A percentile compares a stretch with the other conserved stretches of the same genome.
Evolutionary conservation across 495 filamentous ascomycete species (phyloP).

Genomic region (Daldinia concentrica): DNA sequence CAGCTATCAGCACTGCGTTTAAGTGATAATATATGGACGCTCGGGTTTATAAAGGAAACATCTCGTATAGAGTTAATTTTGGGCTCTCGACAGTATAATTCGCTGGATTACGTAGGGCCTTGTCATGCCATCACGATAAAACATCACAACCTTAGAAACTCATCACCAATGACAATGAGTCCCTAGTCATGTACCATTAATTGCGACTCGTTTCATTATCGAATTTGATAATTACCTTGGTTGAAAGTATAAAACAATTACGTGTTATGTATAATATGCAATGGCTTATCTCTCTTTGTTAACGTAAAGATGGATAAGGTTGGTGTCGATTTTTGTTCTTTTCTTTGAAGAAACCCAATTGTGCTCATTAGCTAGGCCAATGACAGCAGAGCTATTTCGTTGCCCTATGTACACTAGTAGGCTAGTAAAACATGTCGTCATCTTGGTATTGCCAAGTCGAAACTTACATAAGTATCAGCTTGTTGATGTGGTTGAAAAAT

Average conservation of each 20-base stretch:
- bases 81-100: not conserved
- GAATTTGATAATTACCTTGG: not conserved
- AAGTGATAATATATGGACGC: not conserved
- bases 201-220: not conserved
- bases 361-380: not conserved
- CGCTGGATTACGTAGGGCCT: not conserved
- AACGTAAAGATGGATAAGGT: not conserved
- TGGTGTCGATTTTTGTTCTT: not conserved
- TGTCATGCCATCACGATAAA: not conserved
- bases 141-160: not conserved
- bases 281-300: not conserved
- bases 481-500: not conserved
- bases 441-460: slow-evolving; percentile 12
- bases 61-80: not conserved
- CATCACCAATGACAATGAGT: not conserved
- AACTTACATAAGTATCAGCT: slow-evolving; percentile 1
- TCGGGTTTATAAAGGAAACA: not conserved
- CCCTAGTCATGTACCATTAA: not conserved
- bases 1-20: not conserved
- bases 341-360: not conserved
- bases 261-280: too few relatives aligned
- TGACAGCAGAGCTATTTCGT: not conserved
- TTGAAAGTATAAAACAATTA: too few relatives aligned
- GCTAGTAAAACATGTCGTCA: not conserved
- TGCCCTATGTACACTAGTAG: not conserved